Evolutionary conservation across 192 early-diverging fungal species (phyloP).

Genomic region (Backusella circina): DNA sequence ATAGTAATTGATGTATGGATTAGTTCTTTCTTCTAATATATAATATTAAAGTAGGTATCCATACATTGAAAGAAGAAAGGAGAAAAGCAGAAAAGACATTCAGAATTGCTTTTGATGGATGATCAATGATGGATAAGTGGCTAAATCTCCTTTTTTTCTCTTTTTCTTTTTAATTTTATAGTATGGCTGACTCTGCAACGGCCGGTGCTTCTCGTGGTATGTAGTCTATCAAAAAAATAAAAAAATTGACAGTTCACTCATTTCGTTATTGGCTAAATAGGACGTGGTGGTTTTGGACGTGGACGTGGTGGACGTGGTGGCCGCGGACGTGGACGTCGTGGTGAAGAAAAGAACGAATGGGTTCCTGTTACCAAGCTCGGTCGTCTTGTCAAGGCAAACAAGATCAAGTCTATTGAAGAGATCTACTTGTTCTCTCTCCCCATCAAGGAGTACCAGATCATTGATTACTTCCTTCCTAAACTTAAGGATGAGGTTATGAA

Average conservation of each 20-base stretch:
- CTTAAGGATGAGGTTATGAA: slow-evolving; percentile 99
- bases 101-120: not conserved
- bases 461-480: slow-evolving; percentile 92
- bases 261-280: slow-evolving; percentile 13
- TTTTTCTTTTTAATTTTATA: slow-evolving; percentile 20
- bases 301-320: slow-evolving; percentile 74
- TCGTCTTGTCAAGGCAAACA: slow-evolving; percentile 96
- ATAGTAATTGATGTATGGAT: not conserved
- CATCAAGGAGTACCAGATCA: slow-evolving; percentile 99
- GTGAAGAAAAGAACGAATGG: slow-evolving; percentile 83
- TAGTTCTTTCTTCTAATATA: slow-evolving; percentile 5
- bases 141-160: not conserved
- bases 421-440: slow-evolving; percentile 98
- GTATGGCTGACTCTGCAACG: slow-evolving; percentile 76
- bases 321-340: slow-evolving; percentile 80
- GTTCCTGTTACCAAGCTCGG: slow-evolving; percentile 98
- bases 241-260: not conserved
- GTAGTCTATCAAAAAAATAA: not conserved
- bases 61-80: not conserved
- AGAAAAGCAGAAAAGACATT: not conserved
- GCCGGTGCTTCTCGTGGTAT: slow-evolving; percentile 69
- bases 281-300: slow-evolving; percentile 81
- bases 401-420: slow-evolving; percentile 97
- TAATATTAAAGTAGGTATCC: slow-evolving; percentile 3
- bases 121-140: not conserved